Conservation (phyloP, 306 rosid species). For the Begonia loranthoides region DNA sequence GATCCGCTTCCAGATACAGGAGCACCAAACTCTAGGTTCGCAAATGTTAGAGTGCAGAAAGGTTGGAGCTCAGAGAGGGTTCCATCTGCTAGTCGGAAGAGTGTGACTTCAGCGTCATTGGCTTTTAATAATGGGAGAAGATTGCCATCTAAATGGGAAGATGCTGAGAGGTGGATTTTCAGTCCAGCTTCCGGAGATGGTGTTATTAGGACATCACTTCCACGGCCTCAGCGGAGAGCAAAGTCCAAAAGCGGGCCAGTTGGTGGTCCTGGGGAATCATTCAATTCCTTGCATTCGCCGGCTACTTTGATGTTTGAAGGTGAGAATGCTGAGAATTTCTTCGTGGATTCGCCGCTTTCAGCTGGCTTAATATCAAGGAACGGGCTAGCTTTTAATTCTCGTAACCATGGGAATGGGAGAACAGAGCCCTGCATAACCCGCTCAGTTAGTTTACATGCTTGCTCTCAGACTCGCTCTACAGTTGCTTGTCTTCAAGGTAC, state of each 20-base stretch:
- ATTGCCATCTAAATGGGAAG: constrained; percentile 98
- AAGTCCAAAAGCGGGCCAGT: constrained; percentile 97
- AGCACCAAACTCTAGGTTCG: constrained; percentile 60
- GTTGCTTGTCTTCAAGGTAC: constrained; percentile 30
- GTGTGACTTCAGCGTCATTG: constrained; percentile 28
- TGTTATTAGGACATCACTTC: constrained; percentile 33
- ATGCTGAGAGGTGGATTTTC: constrained; percentile 95
- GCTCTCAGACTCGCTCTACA: constrained; percentile 63
- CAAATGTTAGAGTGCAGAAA: constrained; percentile 52
- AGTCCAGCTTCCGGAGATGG: constrained; percentile 82
- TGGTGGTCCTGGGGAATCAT: constrained; percentile 73
- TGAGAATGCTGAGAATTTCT: constrained; percentile 31
- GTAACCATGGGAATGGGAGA: constrained; percentile 29
- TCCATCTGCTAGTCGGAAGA: constrained; percentile 47
- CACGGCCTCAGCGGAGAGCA: constrained; percentile 49
- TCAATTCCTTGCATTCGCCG: constrained; percentile 66
- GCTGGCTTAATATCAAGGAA: constrained; percentile 49
- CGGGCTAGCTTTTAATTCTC: constrained; percentile 29
- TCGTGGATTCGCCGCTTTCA: constrained; percentile 64
- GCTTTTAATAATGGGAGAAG: constrained; percentile 68
- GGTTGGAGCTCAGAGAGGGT: constrained; percentile 99
- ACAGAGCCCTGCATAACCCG: constrained; percentile 82
- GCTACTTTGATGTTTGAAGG: constrained; percentile 48
- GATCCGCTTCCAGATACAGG: constrained; percentile 75
- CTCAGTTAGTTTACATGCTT: constrained; percentile 84